These are phyloP conservation scores for Discostella stelligera DNA, from an alignment of 352 stramenopile genomes.

Conservation along the genomic window DNA sequence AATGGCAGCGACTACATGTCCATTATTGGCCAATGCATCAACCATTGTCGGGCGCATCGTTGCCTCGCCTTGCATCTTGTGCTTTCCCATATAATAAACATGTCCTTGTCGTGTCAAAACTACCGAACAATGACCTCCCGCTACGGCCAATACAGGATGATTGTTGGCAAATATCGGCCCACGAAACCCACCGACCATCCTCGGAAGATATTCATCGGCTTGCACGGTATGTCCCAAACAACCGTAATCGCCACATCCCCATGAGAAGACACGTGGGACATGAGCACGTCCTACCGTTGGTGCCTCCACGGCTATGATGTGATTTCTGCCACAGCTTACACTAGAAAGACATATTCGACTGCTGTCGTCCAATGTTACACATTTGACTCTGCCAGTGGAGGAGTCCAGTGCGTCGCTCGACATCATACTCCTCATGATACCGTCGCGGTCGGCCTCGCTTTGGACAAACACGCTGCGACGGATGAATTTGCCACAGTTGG, in stretches of 20 bases:
- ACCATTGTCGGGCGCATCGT: slow-evolving; percentile 75
- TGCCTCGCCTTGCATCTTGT: slow-evolving; percentile 65
- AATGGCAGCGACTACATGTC: slow-evolving; percentile 64
- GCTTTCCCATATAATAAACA: slow-evolving; percentile 81
- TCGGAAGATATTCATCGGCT: slow-evolving; percentile 76
- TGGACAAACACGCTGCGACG: slow-evolving; percentile 61
- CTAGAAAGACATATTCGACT: slow-evolving; percentile 55
- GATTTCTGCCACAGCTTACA: slow-evolving; percentile 78
- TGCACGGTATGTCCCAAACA: slow-evolving; percentile 77
- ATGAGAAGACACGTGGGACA: slow-evolving; percentile 50
- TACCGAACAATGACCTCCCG: slow-evolving; percentile 66
- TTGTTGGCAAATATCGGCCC: slow-evolving; percentile 63
- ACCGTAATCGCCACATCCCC: slow-evolving; percentile 81
- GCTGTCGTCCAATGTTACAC: slow-evolving; percentile 36
- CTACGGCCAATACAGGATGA: slow-evolving; percentile 42
- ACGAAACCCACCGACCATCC: slow-evolving; percentile 47
- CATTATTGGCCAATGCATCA: slow-evolving; percentile 80
- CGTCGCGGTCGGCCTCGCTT: slow-evolving; percentile 50
- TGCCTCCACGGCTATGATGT: slow-evolving; percentile 75
- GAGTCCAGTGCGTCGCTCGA: slow-evolving; percentile 22
- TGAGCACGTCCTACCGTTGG: slow-evolving; percentile 19
- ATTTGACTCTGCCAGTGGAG: slow-evolving; percentile 37
- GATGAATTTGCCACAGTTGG: slow-evolving; percentile 70
- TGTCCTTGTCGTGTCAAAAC: slow-evolving; percentile 73
- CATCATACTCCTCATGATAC: slow-evolving; percentile 12